Conservation (phyloP, 2,329 filamentous ascomycete genomes). For the Colletotrichum tabaci region DNA sequence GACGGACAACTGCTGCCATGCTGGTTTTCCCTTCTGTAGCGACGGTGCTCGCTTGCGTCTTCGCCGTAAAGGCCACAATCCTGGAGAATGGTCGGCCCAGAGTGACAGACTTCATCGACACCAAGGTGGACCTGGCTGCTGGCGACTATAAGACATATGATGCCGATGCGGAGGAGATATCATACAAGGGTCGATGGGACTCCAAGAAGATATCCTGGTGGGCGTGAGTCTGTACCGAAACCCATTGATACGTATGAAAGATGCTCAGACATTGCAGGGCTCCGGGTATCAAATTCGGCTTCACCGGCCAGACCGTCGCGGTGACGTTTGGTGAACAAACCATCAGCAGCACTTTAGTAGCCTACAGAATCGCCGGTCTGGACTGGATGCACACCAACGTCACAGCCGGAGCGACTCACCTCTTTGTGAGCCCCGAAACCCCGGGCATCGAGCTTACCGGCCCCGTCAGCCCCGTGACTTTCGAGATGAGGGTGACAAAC, state of each 20-base stretch:
- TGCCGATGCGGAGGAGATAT: conserved; percentile 67
- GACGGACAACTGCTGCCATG: neutral
- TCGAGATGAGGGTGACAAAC: conserved; percentile 73
- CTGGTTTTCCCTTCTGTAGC: conserved; percentile 29
- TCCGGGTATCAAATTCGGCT: conserved; percentile 69
- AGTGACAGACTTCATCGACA: conserved; percentile 58
- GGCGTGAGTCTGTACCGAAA: conserved; percentile 60
- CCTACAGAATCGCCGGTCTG: conserved; percentile 70
- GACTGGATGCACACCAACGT: conserved; percentile 76
- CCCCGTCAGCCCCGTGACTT: conserved; percentile 61
- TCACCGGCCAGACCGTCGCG: conserved; percentile 67
- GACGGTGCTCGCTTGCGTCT: conserved; percentile 44
- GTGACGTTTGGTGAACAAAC: conserved; percentile 69
- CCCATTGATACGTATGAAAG: conserved; percentile 17
- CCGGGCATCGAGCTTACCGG: conserved; percentile 60
- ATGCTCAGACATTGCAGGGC: conserved; percentile 52
- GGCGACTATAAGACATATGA: conserved; percentile 61
- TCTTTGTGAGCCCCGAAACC: conserved; percentile 64
- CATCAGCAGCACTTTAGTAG: conserved; percentile 65
- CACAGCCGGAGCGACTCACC: conserved; percentile 68
- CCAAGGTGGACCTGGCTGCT: conserved; percentile 52
- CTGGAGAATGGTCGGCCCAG: conserved; percentile 60
- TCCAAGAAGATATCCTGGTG: conserved; percentile 73
- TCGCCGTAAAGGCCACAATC: conserved; percentile 49
- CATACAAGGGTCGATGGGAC: conserved; percentile 76